These are phyloP conservation scores for Leptomonas pyrrhocoris DNA, from an alignment of 208 protist genomes.

Conservation along the genomic window DNA sequence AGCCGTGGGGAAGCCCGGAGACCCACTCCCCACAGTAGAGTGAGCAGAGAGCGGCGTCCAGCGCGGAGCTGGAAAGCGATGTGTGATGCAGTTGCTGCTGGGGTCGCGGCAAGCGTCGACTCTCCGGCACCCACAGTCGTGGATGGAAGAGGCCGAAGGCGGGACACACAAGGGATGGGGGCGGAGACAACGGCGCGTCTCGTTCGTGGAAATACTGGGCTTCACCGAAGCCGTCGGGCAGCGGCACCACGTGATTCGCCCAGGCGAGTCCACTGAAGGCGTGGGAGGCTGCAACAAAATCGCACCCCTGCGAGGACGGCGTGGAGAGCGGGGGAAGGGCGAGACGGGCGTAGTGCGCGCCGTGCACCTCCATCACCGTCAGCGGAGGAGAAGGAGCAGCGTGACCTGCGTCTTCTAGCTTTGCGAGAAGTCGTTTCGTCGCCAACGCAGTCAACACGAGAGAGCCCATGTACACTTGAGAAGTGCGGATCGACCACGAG, in stretches of 20 bases:
- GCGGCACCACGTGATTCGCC: constrained; percentile 22
- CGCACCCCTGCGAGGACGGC: not conserved
- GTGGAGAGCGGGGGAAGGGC: not conserved
- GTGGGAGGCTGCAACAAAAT: not conserved
- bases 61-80: not conserved
- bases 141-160: constrained; percentile 18
- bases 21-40: constrained; percentile 69
- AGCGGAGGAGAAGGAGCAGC: not conserved
- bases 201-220: constrained; percentile 2
- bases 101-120: not conserved
- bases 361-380: constrained; percentile 8
- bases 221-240: constrained; percentile 47
- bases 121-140: constrained; percentile 18
- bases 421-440: constrained; percentile 10
- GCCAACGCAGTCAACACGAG: constrained; percentile 20
- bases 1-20: constrained; percentile 57
- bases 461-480: constrained; percentile 34
- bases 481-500: constrained; percentile 7
- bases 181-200: too few relatives aligned
- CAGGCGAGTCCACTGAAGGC: constrained; percentile 32
- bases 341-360: constrained; percentile 20
- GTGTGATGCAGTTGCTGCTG: not conserved
- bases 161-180: too few relatives aligned
- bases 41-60: constrained; percentile 2
- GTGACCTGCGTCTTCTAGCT: not conserved